Evolutionary conservation across 768 basidiomycete genomes (phyloP).

Genomic region (Trametes coccinea): DNA sequence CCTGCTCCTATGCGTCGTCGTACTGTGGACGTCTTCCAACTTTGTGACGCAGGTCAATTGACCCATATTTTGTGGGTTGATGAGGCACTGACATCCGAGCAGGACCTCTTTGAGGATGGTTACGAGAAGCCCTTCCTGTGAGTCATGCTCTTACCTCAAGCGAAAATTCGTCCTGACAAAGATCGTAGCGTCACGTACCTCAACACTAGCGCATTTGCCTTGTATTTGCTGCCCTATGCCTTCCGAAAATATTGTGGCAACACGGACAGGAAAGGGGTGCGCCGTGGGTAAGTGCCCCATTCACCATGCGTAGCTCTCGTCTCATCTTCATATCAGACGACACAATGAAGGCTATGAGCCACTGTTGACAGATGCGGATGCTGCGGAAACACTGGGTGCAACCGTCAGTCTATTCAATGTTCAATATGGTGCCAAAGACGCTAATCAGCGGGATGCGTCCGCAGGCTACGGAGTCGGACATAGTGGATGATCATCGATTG

Average conservation of each 20-base stretch:
- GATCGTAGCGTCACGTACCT: slow-evolving; percentile 76
- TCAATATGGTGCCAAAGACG: not conserved
- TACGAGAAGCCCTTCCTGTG: slow-evolving; percentile 91
- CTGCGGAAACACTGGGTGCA: slow-evolving; percentile 17
- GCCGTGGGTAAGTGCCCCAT: slow-evolving; percentile 21
- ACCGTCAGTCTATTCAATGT: slow-evolving; percentile 13
- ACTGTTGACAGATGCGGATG: slow-evolving; percentile 27
- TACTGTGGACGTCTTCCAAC: slow-evolving; percentile 87
- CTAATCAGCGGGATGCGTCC: not conserved
- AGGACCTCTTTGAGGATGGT: slow-evolving; percentile 58
- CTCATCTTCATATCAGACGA: slow-evolving; percentile 15
- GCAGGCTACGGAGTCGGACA: slow-evolving; percentile 11
- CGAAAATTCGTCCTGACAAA: slow-evolving; percentile 4
- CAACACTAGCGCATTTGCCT: slow-evolving; percentile 84
- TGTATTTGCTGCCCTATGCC: slow-evolving; percentile 73
- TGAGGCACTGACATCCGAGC: not conserved
- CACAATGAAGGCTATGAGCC: slow-evolving; percentile 30
- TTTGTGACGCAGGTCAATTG: slow-evolving; percentile 75
- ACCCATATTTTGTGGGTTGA: not conserved
- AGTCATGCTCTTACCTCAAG: slow-evolving; percentile 27
- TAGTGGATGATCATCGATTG: slow-evolving; percentile 17
- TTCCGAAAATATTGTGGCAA: slow-evolving; percentile 37
- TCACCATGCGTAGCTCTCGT: not conserved
- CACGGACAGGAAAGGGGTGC: not conserved
- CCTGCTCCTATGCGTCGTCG: slow-evolving; percentile 71